Conservation (phyloP, 2,329 filamentous ascomycete species). For the Botrytis paeoniae region DNA sequence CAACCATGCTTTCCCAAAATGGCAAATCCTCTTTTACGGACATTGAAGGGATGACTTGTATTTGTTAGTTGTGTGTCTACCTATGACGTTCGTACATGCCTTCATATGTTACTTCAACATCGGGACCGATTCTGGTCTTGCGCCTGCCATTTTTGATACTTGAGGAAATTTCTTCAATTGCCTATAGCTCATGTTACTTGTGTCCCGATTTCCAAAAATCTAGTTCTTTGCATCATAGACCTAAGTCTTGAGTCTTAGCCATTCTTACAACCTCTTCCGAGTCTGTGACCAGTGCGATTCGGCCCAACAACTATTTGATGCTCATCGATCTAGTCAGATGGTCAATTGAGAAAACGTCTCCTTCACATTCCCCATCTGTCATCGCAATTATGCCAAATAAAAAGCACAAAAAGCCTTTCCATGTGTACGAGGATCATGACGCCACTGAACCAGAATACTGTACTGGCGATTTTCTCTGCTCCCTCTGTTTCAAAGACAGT, state of each 20-base stretch:
- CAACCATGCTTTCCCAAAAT: background rate
- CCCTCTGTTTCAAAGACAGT: background rate
- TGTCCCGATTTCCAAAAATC: background rate
- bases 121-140: background rate
- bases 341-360: background rate
- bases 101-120: background rate
- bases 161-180: background rate
- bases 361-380: background rate
- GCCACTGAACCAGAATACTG: background rate
- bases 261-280: background rate
- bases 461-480: background rate
- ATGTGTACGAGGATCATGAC: background rate
- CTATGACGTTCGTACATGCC: background rate
- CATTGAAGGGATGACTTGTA: background rate
- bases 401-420: background rate
- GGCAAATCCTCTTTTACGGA: too few relatives aligned
- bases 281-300: background rate
- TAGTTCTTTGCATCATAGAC: background rate
- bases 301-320: background rate
- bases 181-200: background rate
- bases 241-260: background rate
- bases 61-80: background rate
- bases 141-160: background rate
- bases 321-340: background rate
- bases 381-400: background rate